Conservation (phyloP, 495 filamentous ascomycete species). For the Viridothelium virens region DNA sequence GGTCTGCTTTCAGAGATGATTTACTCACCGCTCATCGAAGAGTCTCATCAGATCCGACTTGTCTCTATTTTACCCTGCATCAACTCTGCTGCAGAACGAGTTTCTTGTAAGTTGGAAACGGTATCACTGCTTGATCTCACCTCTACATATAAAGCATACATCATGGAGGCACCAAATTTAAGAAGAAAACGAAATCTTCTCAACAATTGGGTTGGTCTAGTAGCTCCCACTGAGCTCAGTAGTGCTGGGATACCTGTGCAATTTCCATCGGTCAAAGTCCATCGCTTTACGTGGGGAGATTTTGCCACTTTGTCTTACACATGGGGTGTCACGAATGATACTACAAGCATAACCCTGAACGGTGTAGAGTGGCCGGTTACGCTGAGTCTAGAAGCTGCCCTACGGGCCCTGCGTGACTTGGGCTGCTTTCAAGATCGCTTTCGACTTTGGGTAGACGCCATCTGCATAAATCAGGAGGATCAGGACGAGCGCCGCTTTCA, state of each 20-base stretch:
- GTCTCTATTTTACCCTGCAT: background rate
- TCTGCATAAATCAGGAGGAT: conserved; percentile 5
- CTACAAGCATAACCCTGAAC: background rate
- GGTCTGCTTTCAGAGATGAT: background rate
- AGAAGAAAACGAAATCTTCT: background rate
- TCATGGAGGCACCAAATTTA: background rate
- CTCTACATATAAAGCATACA: background rate
- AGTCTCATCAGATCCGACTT: background rate
- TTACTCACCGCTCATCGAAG: background rate
- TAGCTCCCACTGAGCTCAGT: background rate
- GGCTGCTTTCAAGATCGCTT: background rate
- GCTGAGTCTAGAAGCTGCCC: background rate
- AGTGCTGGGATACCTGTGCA: background rate
- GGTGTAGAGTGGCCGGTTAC: background rate
- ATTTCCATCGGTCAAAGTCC: background rate
- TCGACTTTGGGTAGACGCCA: conserved; percentile 8
- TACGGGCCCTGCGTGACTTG: background rate
- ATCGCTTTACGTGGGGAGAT: conserved; percentile 1
- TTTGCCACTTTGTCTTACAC: background rate
- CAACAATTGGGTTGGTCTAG: background rate
- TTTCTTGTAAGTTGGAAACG: background rate
- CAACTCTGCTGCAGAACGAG: background rate
- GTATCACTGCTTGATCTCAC: background rate
- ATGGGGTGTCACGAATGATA: background rate
- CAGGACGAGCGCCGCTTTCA: background rate